A percentile compares a stretch with the other conserved stretches of the same genome.
These are phyloP conservation scores for Aphanocladium album DNA, from an alignment of 2,329 filamentous ascomycete species.

Conservation along the genomic window DNA sequence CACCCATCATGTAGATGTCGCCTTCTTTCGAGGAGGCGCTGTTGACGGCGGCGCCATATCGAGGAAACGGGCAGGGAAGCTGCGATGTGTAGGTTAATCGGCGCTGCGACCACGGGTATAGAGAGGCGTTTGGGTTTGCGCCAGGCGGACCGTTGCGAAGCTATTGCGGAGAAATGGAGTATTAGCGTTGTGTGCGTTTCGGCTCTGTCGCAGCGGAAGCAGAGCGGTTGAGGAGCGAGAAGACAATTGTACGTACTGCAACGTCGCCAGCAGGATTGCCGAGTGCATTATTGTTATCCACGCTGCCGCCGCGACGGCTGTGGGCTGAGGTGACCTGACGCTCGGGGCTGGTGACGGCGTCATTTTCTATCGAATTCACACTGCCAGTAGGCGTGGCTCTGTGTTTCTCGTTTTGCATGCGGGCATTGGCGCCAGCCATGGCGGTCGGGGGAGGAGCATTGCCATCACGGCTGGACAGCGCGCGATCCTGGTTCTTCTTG, in stretches of 20 bases:
- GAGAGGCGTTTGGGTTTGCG: constrained; percentile 63
- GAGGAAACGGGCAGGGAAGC: constrained; percentile 82
- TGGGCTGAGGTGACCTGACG: constrained; percentile 40
- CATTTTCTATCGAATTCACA: constrained; percentile 64
- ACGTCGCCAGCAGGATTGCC: constrained; percentile 34
- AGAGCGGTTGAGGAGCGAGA: neutral
- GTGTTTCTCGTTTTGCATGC: constrained; percentile 50
- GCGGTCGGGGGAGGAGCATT: constrained; percentile 43
- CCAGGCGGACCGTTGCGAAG: constrained; percentile 49
- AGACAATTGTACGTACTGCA: constrained; percentile 33
- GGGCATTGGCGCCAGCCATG: constrained; percentile 43
- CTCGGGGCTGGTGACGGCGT: constrained; percentile 56
- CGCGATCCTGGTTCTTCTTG: constrained; percentile 68
- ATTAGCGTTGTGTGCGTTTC: neutral
- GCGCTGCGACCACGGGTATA: constrained; percentile 95
- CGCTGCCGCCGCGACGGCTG: constrained; percentile 47
- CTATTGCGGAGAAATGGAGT: constrained; percentile 29
- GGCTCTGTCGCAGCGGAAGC: neutral
- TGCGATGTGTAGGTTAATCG: constrained; percentile 79
- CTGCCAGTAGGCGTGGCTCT: constrained; percentile 74
- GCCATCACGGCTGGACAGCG: constrained; percentile 50
- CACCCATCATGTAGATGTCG: constrained; percentile 96
- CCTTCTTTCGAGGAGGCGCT: constrained; percentile 90
- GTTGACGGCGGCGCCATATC: constrained; percentile 96
- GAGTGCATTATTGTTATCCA: constrained; percentile 35